Percentiles rank a stretch among this genome's conserved stretches.
Evolutionary conservation across 2,329 filamentous ascomycete genomes (phyloP).

Genomic region (Alternaria conjuncta): DNA sequence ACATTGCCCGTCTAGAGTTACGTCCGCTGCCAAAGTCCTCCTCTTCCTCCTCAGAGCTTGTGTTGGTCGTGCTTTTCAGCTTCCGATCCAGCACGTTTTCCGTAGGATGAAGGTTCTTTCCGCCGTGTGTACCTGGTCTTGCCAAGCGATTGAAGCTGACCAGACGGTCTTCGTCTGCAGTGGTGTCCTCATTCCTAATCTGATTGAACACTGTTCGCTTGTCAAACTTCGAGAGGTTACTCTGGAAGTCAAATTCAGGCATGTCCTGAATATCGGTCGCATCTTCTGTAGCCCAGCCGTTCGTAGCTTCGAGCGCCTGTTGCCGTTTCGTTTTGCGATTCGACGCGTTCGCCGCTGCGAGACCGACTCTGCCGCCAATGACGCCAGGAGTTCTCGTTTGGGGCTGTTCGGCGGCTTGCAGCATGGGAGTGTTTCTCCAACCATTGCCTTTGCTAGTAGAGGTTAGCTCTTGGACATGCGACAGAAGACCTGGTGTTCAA

Average conservation of each 20-base stretch:
- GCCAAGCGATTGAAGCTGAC: conserved; percentile 81
- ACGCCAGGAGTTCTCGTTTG: conserved; percentile 44
- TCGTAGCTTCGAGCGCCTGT: conserved; percentile 64
- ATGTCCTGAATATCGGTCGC: conserved; percentile 92
- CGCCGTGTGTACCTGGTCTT: conserved; percentile 61
- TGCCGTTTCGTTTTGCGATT: conserved; percentile 55
- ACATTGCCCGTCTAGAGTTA: conserved; percentile 49
- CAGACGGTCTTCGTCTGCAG: conserved; percentile 88
- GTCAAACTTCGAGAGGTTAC: conserved; percentile 90
- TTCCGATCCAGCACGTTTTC: conserved; percentile 83
- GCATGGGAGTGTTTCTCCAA: conserved; percentile 71
- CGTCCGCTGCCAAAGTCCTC: conserved; percentile 48
- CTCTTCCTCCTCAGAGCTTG: conserved; percentile 46
- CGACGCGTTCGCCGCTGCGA: conserved; percentile 46
- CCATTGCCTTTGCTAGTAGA: conserved; percentile 62
- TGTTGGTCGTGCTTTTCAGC: conserved; percentile 44
- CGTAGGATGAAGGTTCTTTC: conserved; percentile 89
- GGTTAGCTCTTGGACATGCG: conserved; percentile 14
- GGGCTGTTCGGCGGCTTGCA: conserved; percentile 63
- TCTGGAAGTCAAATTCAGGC: conserved; percentile 93
- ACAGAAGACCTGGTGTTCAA: conserved; percentile 1
- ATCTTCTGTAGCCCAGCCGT: conserved; percentile 95
- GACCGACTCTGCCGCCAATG: conserved; percentile 46
- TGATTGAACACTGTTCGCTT: conserved; percentile 91
- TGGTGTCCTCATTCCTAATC: conserved; percentile 84